Evolutionary conservation across 331 rosid species (phyloP).

Genomic region (Phaseolus coccineus): DNA sequence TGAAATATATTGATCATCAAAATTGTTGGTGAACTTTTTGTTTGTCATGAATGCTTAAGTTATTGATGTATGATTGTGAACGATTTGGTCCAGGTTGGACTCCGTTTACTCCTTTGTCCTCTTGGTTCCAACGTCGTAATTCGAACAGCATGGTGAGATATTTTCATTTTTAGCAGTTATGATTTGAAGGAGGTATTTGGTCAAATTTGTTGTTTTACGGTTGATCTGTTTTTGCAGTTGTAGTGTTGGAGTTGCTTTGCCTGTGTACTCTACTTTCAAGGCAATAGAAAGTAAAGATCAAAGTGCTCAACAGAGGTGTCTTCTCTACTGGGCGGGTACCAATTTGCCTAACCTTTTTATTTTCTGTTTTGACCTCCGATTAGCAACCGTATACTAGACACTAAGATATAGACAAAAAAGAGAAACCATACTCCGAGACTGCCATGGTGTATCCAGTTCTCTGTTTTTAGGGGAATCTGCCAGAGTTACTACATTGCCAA

Average conservation of each 20-base stretch:
- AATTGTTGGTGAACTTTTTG: not conserved
- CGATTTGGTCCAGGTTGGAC: conserved; percentile 71
- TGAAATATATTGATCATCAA: not conserved
- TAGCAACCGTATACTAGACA: not conserved
- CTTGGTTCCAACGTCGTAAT: conserved; percentile 77
- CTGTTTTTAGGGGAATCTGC: conserved; percentile 5
- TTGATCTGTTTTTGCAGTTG: conserved; percentile 59
- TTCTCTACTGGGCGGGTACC: conserved; percentile 93
- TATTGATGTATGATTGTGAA: conserved; percentile 31
- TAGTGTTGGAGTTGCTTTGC: conserved; percentile 83
- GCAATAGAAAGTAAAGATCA: conserved; percentile 84
- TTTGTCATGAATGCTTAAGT: not conserved
- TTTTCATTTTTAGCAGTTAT: not conserved
- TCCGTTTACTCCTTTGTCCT: conserved; percentile 88
- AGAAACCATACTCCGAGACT: not conserved
- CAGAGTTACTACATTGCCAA: not conserved
- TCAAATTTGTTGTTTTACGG: not conserved
- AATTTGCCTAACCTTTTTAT: not conserved
- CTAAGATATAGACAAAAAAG: not conserved
- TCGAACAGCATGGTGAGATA: conserved; percentile 81
- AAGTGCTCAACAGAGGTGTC: conserved; percentile 77
- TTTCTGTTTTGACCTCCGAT: not conserved
- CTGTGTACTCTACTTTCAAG: conserved; percentile 89
- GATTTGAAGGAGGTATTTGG: not conserved
- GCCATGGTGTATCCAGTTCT: not conserved